Evolutionary conservation across 2,329 filamentous ascomycete genomes (phyloP), one percentile per base, ranked within the genome.

Genomic region (Talaromyces sp.): DNA sequence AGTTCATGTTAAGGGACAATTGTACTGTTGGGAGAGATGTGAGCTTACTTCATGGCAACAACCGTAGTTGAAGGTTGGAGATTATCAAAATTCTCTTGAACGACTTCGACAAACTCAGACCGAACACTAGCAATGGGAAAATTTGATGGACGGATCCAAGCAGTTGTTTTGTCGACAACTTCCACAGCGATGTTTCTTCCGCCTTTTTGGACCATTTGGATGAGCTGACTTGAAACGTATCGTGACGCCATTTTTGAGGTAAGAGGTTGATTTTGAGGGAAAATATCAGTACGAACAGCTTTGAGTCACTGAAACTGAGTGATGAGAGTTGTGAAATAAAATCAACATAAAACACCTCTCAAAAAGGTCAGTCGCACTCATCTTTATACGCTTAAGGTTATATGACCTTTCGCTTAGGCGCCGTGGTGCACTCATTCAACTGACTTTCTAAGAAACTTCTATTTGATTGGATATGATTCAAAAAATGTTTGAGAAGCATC

Each of bases 161-260:
- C 62, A 19, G 54, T 65, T 37, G 54, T 67, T 45, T 61, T 65
- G 33, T 67, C 62, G n/a, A 65, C 62, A 54, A 19, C 61, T 41
- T 65, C 62, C 54, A 67, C 62, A 25, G 43, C 65, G 39, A 67
- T 25, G 50, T 22, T 64, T 52, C 35, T 67, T 31, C 37, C 45
- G 61, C 65, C 62, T 25, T 65, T 61, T 57, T 60, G 45, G 41
- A 67, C 57, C 50, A 7, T 41, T 56, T 64, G 31, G 41, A 67
- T 67, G 35, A 66, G 52, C 22, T 60, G 52, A 41, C 65, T 66
- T 60, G 65, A 66, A 22, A 66, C 62, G 22, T 64, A 66, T 64
- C 54, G 41, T 41, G 61, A 54, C 37, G 54, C 49, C 62, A 64
- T 64, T 56, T 37, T 47, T 64, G 19, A 50, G 50, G 49, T 27